A percentile compares a stretch with the other conserved stretches of the same genome.
Evolutionary conservation across 2,329 filamentous ascomycete species (phyloP).

Genomic region (Thelonectria olida): DNA sequence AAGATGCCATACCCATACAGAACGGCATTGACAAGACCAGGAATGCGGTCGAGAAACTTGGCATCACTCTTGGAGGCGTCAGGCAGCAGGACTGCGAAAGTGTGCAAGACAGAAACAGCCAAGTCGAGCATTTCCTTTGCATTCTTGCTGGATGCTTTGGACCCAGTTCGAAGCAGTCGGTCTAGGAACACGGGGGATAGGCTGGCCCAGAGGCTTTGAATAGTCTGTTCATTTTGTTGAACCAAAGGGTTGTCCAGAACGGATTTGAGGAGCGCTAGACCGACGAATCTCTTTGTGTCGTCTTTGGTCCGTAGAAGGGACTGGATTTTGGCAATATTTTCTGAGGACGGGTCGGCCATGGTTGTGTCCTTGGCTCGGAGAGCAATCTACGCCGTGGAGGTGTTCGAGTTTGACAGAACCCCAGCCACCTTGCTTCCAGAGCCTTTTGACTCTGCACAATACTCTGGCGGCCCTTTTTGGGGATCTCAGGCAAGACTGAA

Average conservation of each 20-base stretch:
- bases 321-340: slow-evolving; percentile 58
- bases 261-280: slow-evolving; percentile 72
- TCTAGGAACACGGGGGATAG: slow-evolving; percentile 72
- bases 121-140: slow-evolving; percentile 70
- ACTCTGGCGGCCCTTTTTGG: background rate
- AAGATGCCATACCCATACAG: slow-evolving; percentile 58
- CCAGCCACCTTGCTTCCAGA: too few relatives aligned
- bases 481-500: too few relatives aligned
- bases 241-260: slow-evolving; percentile 68
- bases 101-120: slow-evolving; percentile 70
- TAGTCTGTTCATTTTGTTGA: slow-evolving; percentile 54
- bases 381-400: background rate
- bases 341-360: slow-evolving; percentile 20
- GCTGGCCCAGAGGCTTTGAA: slow-evolving; percentile 65
- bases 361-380: too few relatives aligned
- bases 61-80: slow-evolving; percentile 53
- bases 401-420: background rate
- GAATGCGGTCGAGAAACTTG: slow-evolving; percentile 63
- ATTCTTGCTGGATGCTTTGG: slow-evolving; percentile 52
- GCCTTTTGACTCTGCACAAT: too few relatives aligned
- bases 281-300: slow-evolving; percentile 75
- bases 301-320: slow-evolving; percentile 66
- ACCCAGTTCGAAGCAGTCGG: slow-evolving; percentile 66
- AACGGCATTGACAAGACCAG: slow-evolving; percentile 61
- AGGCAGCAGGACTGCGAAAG: slow-evolving; percentile 67